Evolutionary conservation across 768 basidiomycete species (phyloP).

Genomic region (Thelephora aurantiotincta): DNA sequence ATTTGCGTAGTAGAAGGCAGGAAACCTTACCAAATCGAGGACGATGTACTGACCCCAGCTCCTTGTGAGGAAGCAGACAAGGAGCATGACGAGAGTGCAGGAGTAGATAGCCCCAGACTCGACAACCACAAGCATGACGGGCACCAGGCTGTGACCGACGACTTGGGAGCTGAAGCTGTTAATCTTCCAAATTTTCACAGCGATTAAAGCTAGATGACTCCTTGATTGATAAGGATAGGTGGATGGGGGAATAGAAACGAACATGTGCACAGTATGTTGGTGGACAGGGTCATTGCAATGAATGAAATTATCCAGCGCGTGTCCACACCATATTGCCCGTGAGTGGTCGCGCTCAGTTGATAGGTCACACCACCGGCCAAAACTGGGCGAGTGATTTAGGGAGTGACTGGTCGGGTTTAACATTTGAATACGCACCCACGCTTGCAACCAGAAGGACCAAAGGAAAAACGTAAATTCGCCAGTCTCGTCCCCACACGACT

Average conservation of each 20-base stretch:
- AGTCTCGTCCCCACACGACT: conserved; percentile 13
- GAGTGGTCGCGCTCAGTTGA: conserved; percentile 16
- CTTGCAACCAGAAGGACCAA: conserved; percentile 17
- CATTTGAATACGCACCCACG: conserved; percentile 12
- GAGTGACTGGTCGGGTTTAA: neutral
- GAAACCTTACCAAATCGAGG: conserved; percentile 20
- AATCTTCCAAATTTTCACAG: conserved; percentile 21
- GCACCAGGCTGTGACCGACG: conserved; percentile 14
- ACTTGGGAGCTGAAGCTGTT: conserved; percentile 15
- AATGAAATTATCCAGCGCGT: conserved; percentile 24
- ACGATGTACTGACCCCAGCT: conserved; percentile 24
- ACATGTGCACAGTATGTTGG: conserved; percentile 24
- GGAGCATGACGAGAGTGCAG: conserved; percentile 17
- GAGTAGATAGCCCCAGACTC: conserved; percentile 26
- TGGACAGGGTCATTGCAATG: conserved; percentile 23
- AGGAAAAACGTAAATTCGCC: conserved; percentile 15
- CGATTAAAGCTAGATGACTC: conserved; percentile 15
- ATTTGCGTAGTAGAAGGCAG: neutral
- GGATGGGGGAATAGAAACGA: conserved; percentile 2
- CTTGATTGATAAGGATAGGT: neutral
- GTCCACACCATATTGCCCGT: conserved; percentile 19
- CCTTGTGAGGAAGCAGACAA: conserved; percentile 19
- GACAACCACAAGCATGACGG: conserved; percentile 21
- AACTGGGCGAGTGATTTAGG: conserved; percentile 3
- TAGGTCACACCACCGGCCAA: conserved; percentile 18